Conservation (phyloP, 768 basidiomycete genomes). For the Mycena chlorophos region DNA sequence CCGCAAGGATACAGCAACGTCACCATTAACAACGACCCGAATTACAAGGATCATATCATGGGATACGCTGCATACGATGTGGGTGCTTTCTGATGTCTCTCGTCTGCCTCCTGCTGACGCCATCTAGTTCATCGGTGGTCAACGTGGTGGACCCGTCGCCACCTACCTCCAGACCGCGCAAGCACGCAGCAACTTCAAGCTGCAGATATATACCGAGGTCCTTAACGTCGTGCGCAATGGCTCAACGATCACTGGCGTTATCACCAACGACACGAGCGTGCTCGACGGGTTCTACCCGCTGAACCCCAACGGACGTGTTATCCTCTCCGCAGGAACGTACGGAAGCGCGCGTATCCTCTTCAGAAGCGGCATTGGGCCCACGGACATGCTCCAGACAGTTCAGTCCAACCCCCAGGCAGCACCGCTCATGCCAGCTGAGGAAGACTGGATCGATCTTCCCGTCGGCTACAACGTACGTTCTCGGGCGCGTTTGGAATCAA, state of each 20-base stretch:
- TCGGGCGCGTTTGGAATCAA: neutral
- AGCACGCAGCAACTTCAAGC: constrained; percentile 38
- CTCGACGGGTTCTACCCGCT: constrained; percentile 40
- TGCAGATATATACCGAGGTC: constrained; percentile 35
- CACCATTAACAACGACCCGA: constrained; percentile 40
- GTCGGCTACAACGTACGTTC: constrained; percentile 27
- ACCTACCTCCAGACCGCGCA: constrained; percentile 43
- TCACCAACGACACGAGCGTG: constrained; percentile 37
- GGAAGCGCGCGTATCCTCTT: constrained; percentile 43
- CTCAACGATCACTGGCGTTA: constrained; percentile 41
- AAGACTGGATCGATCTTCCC: constrained; percentile 39
- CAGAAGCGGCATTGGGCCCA: constrained; percentile 44
- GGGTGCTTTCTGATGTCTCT: neutral
- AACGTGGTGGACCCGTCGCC: constrained; percentile 42
- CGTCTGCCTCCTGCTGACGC: neutral
- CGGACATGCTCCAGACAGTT: constrained; percentile 38
- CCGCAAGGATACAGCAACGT: constrained; percentile 36
- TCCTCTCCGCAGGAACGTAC: constrained; percentile 37
- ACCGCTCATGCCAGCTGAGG: constrained; percentile 34
- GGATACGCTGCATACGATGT: constrained; percentile 14
- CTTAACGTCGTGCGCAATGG: constrained; percentile 43
- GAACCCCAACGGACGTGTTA: constrained; percentile 24
- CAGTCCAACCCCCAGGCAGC: constrained; percentile 33
- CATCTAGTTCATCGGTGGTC: constrained; percentile 28
- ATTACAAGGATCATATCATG: constrained; percentile 39